Evolutionary conservation across 768 basidiomycete species (phyloP).

Genomic region (Russula abietina): DNA sequence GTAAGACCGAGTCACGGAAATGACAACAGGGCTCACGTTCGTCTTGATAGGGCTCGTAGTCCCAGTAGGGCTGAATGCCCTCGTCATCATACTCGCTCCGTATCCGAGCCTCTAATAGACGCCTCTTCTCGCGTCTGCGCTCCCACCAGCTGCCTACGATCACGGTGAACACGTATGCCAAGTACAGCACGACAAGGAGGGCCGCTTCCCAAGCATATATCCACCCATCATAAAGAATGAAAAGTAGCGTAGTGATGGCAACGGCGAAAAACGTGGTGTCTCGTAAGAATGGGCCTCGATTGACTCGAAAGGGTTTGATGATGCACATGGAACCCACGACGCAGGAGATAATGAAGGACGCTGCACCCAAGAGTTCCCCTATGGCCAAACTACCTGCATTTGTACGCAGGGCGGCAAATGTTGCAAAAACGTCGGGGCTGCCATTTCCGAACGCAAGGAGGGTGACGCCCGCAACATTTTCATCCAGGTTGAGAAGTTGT

Average conservation of each 20-base stretch:
- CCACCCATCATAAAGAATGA: conserved; percentile 69
- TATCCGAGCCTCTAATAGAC: conserved; percentile 44
- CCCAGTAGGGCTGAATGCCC: conserved; percentile 34
- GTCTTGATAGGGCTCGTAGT: conserved; percentile 53
- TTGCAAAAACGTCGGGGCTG: conserved; percentile 93
- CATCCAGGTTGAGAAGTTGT: conserved; percentile 76
- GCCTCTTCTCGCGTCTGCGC: conserved; percentile 44
- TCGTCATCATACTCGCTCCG: conserved; percentile 57
- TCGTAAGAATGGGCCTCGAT: conserved; percentile 74
- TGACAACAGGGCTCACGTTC: conserved; percentile 42
- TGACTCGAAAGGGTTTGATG: conserved; percentile 89
- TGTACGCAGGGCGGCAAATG: conserved; percentile 85
- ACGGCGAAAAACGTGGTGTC: conserved; percentile 94
- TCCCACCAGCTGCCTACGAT: conserved; percentile 75
- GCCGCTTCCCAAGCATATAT: conserved; percentile 71
- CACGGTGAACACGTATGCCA: conserved; percentile 71
- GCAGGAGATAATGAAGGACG: conserved; percentile 91
- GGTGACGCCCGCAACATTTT: conserved; percentile 94
- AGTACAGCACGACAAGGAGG: conserved; percentile 65
- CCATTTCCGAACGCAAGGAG: conserved; percentile 97
- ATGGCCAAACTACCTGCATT: conserved; percentile 86
- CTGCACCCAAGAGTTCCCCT: conserved; percentile 92
- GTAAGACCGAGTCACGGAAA: conserved; percentile 6
- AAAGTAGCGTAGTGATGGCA: conserved; percentile 69
- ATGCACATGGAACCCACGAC: conserved; percentile 98